phyloP scores from a whole-genome alignment of 1,139 yeast species.

The Yamadazyma jaroonii region DNA sequence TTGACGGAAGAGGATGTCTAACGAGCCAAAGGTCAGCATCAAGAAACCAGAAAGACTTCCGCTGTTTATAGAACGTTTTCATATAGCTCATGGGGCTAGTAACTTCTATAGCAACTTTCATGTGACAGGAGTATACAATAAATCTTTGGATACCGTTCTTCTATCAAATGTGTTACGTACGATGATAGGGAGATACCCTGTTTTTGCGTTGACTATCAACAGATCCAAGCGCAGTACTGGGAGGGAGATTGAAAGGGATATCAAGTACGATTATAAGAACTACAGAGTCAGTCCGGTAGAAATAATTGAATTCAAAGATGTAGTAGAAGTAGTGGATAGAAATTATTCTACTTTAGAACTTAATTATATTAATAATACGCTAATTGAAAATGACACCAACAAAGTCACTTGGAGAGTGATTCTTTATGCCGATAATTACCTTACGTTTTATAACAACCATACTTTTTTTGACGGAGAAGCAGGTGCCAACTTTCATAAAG shows the following conservation, averaged over 20 bases:
- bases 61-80: neutral
- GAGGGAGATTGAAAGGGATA: too few species aligned
- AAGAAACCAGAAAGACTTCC: neutral
- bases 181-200: neutral
- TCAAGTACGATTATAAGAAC: neutral
- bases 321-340: neutral
- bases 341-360: neutral
- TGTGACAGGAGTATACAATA: neutral
- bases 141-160: neutral
- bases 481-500: neutral
- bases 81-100: neutral
- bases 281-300: neutral
- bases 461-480: neutral
- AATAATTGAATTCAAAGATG: neutral
- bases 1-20: too few species aligned
- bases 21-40: too few species aligned
- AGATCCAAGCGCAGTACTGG: too few species aligned
- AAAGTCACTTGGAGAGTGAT: neutral
- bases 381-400: neutral
- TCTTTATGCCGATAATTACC: neutral
- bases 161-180: neutral
- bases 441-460: neutral
- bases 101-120: conserved; percentile 1
- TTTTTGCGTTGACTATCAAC: neutral
- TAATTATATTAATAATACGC: neutral